Evolutionary conservation across 768 basidiomycete genomes (phyloP).

Genomic region (Kwoniella sp.): DNA sequence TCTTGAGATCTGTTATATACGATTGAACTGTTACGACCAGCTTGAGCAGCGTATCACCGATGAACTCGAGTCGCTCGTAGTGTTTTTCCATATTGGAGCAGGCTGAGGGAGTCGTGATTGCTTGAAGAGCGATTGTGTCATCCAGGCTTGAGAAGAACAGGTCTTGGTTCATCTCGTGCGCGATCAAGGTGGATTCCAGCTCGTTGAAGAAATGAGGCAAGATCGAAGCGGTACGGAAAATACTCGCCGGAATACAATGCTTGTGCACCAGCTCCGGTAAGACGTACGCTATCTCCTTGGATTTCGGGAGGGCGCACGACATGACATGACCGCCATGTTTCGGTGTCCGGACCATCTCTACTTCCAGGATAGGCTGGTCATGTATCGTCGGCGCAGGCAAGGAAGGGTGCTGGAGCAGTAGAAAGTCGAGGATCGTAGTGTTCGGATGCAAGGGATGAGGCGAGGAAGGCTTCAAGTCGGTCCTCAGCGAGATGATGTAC

Average conservation of each 20-base stretch:
- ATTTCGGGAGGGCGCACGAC: background rate
- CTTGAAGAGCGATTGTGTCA: constrained; percentile 16
- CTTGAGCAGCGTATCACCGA: constrained; percentile 46
- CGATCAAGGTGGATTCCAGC: constrained; percentile 32
- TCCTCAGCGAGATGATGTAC: constrained; percentile 19
- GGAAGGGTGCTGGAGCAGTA: background rate
- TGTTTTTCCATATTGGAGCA: constrained; percentile 1
- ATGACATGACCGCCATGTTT: constrained; percentile 28
- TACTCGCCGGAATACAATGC: constrained; percentile 33
- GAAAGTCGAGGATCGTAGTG: constrained; percentile 19
- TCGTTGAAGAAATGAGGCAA: constrained; percentile 31
- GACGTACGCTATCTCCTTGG: background rate
- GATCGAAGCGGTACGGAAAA: constrained; percentile 31
- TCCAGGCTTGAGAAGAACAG: constrained; percentile 18
- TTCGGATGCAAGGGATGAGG: constrained; percentile 20
- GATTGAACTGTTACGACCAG: constrained; percentile 27
- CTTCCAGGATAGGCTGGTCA: constrained; percentile 30
- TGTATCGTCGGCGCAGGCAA: background rate
- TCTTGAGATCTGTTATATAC: constrained; percentile 8
- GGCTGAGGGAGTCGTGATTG: constrained; percentile 21
- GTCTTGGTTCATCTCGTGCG: constrained; percentile 19
- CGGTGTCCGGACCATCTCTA: constrained; percentile 14
- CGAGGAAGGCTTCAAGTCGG: constrained; percentile 30
- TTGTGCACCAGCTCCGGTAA: constrained; percentile 27
- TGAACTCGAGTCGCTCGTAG: constrained; percentile 45